Evolutionary conservation across 345 rosid genomes (phyloP).

Genomic region (Kandelia obovata): DNA sequence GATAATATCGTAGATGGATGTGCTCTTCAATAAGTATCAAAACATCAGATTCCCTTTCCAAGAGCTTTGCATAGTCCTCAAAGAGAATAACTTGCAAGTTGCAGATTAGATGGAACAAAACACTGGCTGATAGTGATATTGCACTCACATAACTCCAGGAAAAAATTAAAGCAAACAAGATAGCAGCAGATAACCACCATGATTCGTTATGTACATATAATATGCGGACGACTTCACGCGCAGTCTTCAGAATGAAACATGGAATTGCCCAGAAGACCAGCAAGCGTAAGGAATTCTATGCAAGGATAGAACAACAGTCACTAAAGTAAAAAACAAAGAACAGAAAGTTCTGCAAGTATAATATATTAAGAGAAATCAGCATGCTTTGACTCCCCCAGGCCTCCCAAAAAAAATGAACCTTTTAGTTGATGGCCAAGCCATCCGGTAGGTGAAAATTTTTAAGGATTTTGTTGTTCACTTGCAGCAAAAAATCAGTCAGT

Average conservation of each 20-base stretch:
- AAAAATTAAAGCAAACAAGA: constrained; percentile 46
- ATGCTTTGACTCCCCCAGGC: too few species aligned
- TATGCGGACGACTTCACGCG: constrained; percentile 55
- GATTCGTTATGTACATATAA: constrained; percentile 48
- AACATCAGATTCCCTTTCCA: constrained; percentile 68
- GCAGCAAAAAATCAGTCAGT: too few species aligned
- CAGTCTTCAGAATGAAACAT: constrained; percentile 61
- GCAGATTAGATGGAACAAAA: constrained; percentile 80
- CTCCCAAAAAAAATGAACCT: too few species aligned
- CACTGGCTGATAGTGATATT: constrained; percentile 66
- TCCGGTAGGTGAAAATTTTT: too few species aligned
- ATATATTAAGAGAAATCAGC: too few species aligned
- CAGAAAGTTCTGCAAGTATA: background rate
- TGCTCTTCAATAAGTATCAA: constrained; percentile 65
- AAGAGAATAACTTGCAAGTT: constrained; percentile 91
- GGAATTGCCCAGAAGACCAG: constrained; percentile 69
- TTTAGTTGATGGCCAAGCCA: too few species aligned
- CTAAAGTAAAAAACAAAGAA: background rate
- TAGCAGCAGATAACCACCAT: constrained; percentile 62
- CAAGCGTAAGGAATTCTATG: constrained; percentile 60
- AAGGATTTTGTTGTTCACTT: too few species aligned
- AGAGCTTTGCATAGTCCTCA: constrained; percentile 65
- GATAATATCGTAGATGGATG: constrained; percentile 62
- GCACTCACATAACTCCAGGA: constrained; percentile 79
- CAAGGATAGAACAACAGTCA: background rate